Evolutionary conservation across 2,329 filamentous ascomycete species (phyloP), one percentile per base, ranked within the genome.

Genomic region (Colletotrichum nymphaeae): DNA sequence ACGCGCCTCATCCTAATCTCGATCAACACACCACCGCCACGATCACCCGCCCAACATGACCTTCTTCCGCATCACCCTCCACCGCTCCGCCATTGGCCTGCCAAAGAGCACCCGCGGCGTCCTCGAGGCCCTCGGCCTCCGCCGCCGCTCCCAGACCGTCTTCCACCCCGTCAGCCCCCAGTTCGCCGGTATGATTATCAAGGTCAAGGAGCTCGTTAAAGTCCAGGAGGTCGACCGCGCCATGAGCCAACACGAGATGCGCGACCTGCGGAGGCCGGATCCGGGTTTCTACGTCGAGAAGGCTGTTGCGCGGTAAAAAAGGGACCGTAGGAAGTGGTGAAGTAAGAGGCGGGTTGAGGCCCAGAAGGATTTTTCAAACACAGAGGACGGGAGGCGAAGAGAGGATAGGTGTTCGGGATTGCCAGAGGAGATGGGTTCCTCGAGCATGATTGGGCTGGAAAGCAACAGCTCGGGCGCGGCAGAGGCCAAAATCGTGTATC

Each of bases 51-150:
- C 68, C 46, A 78, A 65, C 74, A 95, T 95, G 93, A 88, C 92
- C 71, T 97, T 90, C 88, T 98, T 98, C 88, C 93, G 94, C 81
- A 94, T 98, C 82, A 97, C 95, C 62, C 93, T 98, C 70, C 90
- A 97, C 84, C 94, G 95, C 81, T 95, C 93, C 70, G 93, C 93
- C 79, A 98, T 98, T 84, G 95, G 95, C 75, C 91, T 98, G 59
- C 95, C 96, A 6, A 85, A 90, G 79, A 93, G 94, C 80, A 94
- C 92, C 74, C 90, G 91, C 81, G 94, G 93, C 80, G 94, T 96
- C 24, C 93, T 98, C 69, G 89, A 92, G 75, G 94, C 95, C 22
- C 93, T 98, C 73, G 95, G 95, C 69, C 90, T 98, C 76, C 93
- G 92, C 79, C 94, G 93, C 82, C 93, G 95, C 79, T 92, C 93